Percentiles rank a stretch among this genome's conserved stretches.
phyloP scores from a whole-genome alignment of 2,329 filamentous ascomycete genomes.

The Penicillium carneum region DNA sequence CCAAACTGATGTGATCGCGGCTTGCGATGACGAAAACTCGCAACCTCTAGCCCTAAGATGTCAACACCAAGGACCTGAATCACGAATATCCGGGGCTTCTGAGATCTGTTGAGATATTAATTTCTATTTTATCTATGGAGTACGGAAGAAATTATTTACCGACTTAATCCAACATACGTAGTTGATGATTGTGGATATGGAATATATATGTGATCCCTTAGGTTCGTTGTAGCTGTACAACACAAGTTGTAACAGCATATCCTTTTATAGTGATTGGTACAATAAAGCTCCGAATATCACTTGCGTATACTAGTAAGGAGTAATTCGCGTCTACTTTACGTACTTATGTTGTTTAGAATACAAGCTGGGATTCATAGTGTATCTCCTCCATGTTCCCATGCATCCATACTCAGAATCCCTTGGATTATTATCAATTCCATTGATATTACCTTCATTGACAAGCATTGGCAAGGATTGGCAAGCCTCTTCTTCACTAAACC shows the following conservation, averaged over 20 bases:
- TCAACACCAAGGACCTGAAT: constrained; percentile 7
- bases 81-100: constrained; percentile 1
- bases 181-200: neutral
- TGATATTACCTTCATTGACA: neutral
- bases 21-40: constrained; percentile 34
- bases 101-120: too few relatives aligned
- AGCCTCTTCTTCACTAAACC: neutral
- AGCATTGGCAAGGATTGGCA: neutral
- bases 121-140: neutral
- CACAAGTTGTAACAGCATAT: neutral
- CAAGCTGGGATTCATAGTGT: neutral
- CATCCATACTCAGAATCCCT: neutral
- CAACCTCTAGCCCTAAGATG: constrained; percentile 1
- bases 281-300: too few relatives aligned
- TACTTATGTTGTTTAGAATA: neutral
- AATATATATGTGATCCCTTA: neutral
- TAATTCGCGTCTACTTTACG: neutral
- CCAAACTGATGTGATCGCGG: constrained; percentile 35
- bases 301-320: too few relatives aligned
- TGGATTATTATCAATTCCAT: neutral
- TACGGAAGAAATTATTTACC: neutral
- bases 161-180: neutral
- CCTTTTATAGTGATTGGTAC: neutral
- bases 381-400: neutral
- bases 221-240: neutral